Evolutionary conservation across 1,284 basidiomycete genomes (phyloP), one percentile per base, ranked within the genome.

Genomic region (Cryptococcus sp.): DNA sequence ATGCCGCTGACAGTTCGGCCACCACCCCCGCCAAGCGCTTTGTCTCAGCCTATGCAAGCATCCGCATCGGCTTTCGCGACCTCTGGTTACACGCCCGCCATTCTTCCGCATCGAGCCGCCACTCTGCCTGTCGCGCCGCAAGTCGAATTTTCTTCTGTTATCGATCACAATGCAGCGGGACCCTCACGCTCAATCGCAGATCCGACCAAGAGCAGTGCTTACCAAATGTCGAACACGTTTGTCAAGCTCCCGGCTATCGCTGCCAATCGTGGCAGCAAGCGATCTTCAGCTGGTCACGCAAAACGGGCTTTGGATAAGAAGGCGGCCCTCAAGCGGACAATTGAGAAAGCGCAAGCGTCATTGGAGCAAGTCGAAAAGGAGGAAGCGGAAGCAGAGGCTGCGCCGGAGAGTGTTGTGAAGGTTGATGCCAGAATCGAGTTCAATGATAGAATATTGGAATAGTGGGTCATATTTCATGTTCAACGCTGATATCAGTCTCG

Each of bases 11-110:
- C 29, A 34, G 29, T 34, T 13, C 29, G 29, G 29, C 20, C 56
- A 50, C 37, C 60, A 58, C 34, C 22, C 56, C 11, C 56, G 60
- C 25, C 54, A 51, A 39, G 40, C 19, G 29, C 51, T n/a, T 46
- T 40, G 15, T 45, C 50, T 20, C 59, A 61, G 16, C 53, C 54
- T 3, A 62, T 62, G 60, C 60, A 62, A 26, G 22, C 51, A 3
- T 53, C 56, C 37, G 20, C 34, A 10, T 58, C 60, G 41, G 50
- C 53, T 5, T 50, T 58, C 19, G 15, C 56, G 15, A 45, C 46
- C 15, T 53, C 53, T 17, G 60, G 60, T 25, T 49, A 58, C 20
- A 11, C 50, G 13, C 60, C 54, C 10, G 51, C 57, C 16, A 48
- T 58, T 6, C 46, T 58, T 3, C 60, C 57, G 19, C 49, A 46